Evolutionary conservation across 2,329 filamentous ascomycete genomes (phyloP).

Genomic region (Sarocladiaceae sp.): DNA sequence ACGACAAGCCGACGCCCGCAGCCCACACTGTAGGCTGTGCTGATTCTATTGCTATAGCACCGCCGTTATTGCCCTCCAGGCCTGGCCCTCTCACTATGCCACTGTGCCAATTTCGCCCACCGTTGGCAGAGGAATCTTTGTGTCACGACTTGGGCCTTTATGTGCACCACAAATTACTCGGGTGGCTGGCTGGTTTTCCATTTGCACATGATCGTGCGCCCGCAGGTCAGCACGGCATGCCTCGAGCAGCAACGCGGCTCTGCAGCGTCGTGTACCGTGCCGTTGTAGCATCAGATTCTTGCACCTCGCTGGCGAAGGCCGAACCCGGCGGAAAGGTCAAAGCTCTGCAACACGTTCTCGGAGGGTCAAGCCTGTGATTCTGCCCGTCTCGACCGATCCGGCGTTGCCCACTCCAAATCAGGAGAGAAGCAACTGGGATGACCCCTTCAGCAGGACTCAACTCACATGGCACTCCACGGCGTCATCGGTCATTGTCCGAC

Average conservation of each 20-base stretch:
- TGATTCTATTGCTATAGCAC: conserved; percentile 5
- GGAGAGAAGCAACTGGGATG: not conserved
- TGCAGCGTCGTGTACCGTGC: not conserved
- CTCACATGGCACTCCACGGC: not conserved
- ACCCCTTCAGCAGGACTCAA: not conserved
- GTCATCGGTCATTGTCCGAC: not conserved
- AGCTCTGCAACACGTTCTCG: not conserved
- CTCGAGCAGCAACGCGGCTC: not conserved
- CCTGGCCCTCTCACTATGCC: not conserved
- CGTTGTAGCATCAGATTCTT: not conserved
- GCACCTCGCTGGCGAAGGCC: not conserved
- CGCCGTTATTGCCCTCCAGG: not conserved
- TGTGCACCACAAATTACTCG: not conserved
- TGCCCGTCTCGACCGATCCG: not conserved
- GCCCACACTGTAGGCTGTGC: not conserved
- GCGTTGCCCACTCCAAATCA: not conserved
- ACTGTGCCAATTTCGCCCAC: conserved; percentile 5
- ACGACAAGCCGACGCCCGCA: not conserved
- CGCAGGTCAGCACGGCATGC: not conserved
- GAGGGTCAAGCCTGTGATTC: not conserved
- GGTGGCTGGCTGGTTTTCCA: not conserved
- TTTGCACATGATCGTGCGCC: conserved; percentile 6
- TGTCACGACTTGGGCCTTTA: not conserved
- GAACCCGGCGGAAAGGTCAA: no score
- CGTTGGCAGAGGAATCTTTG: not conserved